Percentiles rank a stretch among this genome's conserved stretches.
phyloP scores from a whole-genome alignment of 352 stramenopile genomes.

The Globisporangium emineosum region DNA sequence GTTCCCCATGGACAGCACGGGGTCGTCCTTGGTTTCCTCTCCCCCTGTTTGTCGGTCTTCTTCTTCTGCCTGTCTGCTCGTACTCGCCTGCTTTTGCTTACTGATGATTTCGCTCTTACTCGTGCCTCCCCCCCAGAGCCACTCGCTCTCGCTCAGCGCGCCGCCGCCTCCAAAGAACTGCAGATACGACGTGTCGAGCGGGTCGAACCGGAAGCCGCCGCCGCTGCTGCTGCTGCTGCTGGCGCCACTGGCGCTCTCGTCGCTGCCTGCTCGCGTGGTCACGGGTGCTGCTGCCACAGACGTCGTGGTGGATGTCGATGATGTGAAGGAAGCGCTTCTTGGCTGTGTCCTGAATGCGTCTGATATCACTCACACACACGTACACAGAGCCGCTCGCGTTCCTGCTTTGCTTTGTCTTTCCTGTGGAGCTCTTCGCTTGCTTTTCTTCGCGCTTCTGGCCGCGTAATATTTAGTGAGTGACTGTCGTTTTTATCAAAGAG shows the following conservation, averaged over 20 bases:
- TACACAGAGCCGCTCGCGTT: not conserved
- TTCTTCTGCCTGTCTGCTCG: not conserved
- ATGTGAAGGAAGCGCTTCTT: not conserved
- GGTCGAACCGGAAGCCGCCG: slow-evolving; percentile 19
- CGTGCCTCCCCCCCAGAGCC: slow-evolving; percentile 26
- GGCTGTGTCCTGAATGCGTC: not conserved
- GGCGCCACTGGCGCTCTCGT: slow-evolving; percentile 13
- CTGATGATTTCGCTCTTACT: not conserved
- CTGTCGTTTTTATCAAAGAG: slow-evolving; percentile 17
- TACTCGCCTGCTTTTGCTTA: slow-evolving; percentile 13
- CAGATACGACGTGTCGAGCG: slow-evolving; percentile 10
- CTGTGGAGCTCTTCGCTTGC: slow-evolving; percentile 4
- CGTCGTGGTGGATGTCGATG: slow-evolving; percentile 23
- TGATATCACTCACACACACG: slow-evolving; percentile 1
- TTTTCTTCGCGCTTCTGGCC: slow-evolving; percentile 14
- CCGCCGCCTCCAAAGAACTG: slow-evolving; percentile 12
- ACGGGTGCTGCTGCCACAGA: slow-evolving; percentile 28
- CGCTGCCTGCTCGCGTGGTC: slow-evolving; percentile 19
- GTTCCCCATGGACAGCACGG: slow-evolving; percentile 38
- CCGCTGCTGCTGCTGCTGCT: slow-evolving; percentile 14
- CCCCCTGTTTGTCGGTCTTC: not conserved
- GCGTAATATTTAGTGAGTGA: slow-evolving; percentile 5
- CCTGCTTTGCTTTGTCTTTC: slow-evolving; percentile 1
- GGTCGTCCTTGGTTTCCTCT: not conserved
- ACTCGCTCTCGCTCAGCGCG: slow-evolving; percentile 15